A percentile compares a stretch with the other conserved stretches of the same genome.
Conservation (phyloP, 345 rosid genomes). For the Arabidopsis thaliana region DNA sequence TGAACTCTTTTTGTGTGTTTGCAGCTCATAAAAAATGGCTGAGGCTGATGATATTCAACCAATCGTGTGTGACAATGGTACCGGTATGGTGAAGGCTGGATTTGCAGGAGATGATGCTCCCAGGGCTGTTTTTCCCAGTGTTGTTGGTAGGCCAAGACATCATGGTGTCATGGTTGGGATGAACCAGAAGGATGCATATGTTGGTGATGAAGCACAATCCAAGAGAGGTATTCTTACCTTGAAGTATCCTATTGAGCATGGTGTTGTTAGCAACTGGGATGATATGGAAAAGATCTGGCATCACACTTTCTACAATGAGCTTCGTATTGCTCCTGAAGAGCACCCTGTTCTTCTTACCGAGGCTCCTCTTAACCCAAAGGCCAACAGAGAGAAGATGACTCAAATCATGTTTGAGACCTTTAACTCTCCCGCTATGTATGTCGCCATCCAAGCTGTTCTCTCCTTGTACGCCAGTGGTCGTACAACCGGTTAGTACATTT, state of each 20-base stretch:
- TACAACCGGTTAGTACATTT: constrained; percentile 57
- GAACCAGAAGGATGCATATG: constrained; percentile 70
- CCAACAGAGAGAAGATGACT: constrained; percentile 70
- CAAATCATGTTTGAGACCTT: constrained; percentile 68
- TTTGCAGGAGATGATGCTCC: constrained; percentile 74
- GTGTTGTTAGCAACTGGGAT: constrained; percentile 77
- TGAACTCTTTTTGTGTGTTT: background rate
- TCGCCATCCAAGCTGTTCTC: constrained; percentile 66
- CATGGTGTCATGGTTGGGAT: constrained; percentile 74
- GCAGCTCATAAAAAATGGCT: constrained; percentile 47
- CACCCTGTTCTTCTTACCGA: constrained; percentile 70
- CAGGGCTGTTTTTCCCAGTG: constrained; percentile 69
- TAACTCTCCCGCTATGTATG: constrained; percentile 64
- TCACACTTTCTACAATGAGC: constrained; percentile 70
- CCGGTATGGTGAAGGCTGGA: constrained; percentile 59
- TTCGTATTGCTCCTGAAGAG: constrained; percentile 66
- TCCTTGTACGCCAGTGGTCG: constrained; percentile 72
- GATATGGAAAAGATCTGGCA: constrained; percentile 76
- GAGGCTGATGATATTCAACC: constrained; percentile 54
- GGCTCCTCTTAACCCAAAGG: constrained; percentile 69
- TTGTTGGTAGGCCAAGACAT: constrained; percentile 73
- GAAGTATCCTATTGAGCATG: constrained; percentile 70
- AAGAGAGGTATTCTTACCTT: constrained; percentile 72
- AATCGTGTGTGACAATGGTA: constrained; percentile 54
- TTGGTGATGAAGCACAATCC: constrained; percentile 72